Percentiles rank a stretch among this genome's conserved stretches.
phyloP scores from a whole-genome alignment of 1,139 yeast species.

The Candida freyschussii region DNA sequence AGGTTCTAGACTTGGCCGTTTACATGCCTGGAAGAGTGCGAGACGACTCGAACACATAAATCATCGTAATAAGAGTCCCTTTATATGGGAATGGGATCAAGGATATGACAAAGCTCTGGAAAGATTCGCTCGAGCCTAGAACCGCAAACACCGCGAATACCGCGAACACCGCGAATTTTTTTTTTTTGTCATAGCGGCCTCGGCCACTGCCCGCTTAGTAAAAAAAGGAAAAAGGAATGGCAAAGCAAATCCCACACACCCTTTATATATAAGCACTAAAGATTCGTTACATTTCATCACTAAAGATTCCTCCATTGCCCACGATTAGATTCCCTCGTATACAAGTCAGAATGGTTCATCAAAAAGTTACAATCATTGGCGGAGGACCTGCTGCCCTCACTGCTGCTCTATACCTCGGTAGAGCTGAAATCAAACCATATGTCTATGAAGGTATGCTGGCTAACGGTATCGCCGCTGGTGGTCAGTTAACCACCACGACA shows the following conservation, averaged over 20 bases:
- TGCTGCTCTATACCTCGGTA: slow-evolving; percentile 92
- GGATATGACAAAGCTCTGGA: slow-evolving; percentile 66
- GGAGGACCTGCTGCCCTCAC: slow-evolving; percentile 99
- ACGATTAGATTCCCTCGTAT: no score
- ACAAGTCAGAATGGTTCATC: slow-evolving; percentile 43
- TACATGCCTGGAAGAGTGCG: slow-evolving; percentile 58
- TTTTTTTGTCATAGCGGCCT: no score
- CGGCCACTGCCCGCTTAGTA: no score
- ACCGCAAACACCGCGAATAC: no score
- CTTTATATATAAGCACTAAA: no score
- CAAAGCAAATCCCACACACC: no score
- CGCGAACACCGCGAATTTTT: no score
- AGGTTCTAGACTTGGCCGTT: slow-evolving; percentile 70
- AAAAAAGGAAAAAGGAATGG: no score
- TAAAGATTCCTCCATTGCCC: no score
- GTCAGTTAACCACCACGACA: slow-evolving; percentile 96
- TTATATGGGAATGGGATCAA: slow-evolving; percentile 84
- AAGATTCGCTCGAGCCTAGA: no score
- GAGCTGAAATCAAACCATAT: slow-evolving; percentile 94
- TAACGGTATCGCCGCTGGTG: slow-evolving; percentile 98
- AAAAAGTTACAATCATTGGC: slow-evolving; percentile 87
- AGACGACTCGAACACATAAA: slow-evolving; percentile 54
- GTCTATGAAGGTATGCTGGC: slow-evolving; percentile 96
- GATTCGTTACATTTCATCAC: no score
- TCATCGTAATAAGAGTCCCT: slow-evolving; percentile 49